Evolutionary conservation across 768 basidiomycete species (phyloP).

Genomic region (Chiua virens): DNA sequence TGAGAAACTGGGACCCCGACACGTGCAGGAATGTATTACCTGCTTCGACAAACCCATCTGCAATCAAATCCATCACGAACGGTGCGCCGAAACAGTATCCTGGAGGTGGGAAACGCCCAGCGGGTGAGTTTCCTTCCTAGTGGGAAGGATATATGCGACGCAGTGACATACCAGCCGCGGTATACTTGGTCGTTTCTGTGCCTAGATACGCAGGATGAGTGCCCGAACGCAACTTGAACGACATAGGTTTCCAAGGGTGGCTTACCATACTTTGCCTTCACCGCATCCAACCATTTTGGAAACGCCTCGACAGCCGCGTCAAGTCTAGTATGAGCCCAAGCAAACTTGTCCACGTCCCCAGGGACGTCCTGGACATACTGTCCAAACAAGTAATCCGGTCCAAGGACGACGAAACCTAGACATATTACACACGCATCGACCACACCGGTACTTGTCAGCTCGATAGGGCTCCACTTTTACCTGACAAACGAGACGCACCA

Average conservation of each 20-base stretch:
- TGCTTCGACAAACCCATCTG: constrained; percentile 43
- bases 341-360: constrained; percentile 26
- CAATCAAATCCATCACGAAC: constrained; percentile 45
- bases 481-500: constrained; percentile 38
- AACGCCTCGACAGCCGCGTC: constrained; percentile 37
- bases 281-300: constrained; percentile 51
- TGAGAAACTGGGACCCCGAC: background rate
- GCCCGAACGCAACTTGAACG: too few relatives aligned
- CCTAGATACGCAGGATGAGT: constrained; percentile 14
- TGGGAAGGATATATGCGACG: background rate
- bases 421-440: too few relatives aligned
- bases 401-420: constrained; percentile 56
- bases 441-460: background rate
- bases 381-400: constrained; percentile 62
- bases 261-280: constrained; percentile 49
- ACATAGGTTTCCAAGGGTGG: too few relatives aligned
- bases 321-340: constrained; percentile 39
- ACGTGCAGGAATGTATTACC: constrained; percentile 31
- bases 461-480: background rate
- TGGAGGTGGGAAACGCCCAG: constrained; percentile 11
- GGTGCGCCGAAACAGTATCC: constrained; percentile 61
- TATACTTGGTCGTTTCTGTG: constrained; percentile 37
- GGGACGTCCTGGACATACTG: constrained; percentile 40
- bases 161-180: constrained; percentile 39
- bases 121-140: too few relatives aligned